Base-by-base conservation (phyloP, 768 basidiomycete species). In the Lactarius sanguifluus region DNA sequence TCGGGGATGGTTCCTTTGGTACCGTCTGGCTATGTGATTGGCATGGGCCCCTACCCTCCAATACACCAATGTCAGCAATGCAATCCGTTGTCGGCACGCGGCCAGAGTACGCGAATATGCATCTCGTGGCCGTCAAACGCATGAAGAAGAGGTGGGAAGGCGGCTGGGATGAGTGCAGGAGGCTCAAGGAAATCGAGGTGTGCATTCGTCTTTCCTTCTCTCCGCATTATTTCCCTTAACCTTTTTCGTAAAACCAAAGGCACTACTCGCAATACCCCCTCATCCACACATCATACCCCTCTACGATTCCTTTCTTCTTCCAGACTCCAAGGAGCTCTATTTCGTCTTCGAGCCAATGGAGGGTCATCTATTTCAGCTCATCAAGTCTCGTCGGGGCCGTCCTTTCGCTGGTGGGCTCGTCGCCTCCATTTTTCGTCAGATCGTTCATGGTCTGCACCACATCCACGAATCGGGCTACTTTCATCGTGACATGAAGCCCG, bases 271-370 rank as follows among this genome's bases (percentile, higher is more conserved):
- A 68, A 98, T 99, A 75, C 89, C 95, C 40, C 90, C 91, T 75
- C 97, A 99, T 78, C 92, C 92, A 32, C 95, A 96, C 76, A 94
- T 99, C 79, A 98, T 99, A 76, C 96, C 97, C 66, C 83, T 99
- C 71, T 99, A 98, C 82, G 97, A 99, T 79, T 96, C 94, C 74
- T 99, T 98, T 81, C 91, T 99, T 71, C 87, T 95, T n/a, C 97
- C 97, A 5, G 86, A 88, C 71, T 85, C 93, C 67, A 94, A 93
- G 77, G 96, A 99, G 78, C 92, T 99, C 72, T 97, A 98, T 78
- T 98, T 98, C 74, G 96, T 98, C 57, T 99, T 99, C 78, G 97
- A 99, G 79, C 96, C 95, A 73, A 98, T 99, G 97, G 97, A 99
- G 78, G 97, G 97, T 74, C 98, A 99, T 78, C 86, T 99, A 57